Percentiles rank a stretch among this genome's conserved stretches.
These are phyloP conservation scores for Striga asiatica DNA, from an alignment of 257 asterid genomes.

Conservation along the genomic window DNA sequence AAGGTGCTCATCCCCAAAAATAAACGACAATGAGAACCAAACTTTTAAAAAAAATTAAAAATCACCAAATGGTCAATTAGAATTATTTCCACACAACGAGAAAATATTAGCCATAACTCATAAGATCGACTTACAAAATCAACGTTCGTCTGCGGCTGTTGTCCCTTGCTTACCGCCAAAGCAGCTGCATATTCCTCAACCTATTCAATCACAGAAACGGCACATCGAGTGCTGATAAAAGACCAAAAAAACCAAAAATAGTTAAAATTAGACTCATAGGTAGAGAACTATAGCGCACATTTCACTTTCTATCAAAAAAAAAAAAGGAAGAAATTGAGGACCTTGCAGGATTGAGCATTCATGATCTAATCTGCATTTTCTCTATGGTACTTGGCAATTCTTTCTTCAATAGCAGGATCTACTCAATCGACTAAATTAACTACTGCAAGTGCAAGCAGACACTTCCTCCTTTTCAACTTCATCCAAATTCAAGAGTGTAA, in stretches of 20 bases:
- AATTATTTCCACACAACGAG: no score
- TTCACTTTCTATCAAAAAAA: no score
- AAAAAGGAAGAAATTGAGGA: slow-evolving; percentile 15
- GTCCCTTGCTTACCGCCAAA: slow-evolving; percentile 84
- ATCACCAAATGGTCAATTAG: no score
- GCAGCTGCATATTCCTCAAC: slow-evolving; percentile 99
- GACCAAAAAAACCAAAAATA: neutral
- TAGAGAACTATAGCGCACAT: no score
- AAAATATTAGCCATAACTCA: neutral
- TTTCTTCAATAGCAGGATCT: slow-evolving; percentile 71
- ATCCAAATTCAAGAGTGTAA: no score
- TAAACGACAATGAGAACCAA: no score
- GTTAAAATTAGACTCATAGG: no score
- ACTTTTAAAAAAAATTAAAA: no score
- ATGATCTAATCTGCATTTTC: slow-evolving; percentile 96
- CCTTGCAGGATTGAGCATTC: slow-evolving; percentile 98
- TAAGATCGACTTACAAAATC: slow-evolving; percentile 50
- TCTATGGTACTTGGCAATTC: slow-evolving; percentile 65
- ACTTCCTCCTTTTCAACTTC: slow-evolving; percentile 3
- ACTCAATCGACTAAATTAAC: slow-evolving; percentile 66
- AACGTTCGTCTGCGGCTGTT: slow-evolving; percentile 32
- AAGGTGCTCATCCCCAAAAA: no score
- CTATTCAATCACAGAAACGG: slow-evolving; percentile 29
- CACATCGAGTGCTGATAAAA: neutral
- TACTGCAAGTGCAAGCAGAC: slow-evolving; percentile 42